Percentiles rank a stretch among this genome's conserved stretches.
Evolutionary conservation across 345 rosid genomes (phyloP).

Genomic region (Sisymbrium irio): DNA sequence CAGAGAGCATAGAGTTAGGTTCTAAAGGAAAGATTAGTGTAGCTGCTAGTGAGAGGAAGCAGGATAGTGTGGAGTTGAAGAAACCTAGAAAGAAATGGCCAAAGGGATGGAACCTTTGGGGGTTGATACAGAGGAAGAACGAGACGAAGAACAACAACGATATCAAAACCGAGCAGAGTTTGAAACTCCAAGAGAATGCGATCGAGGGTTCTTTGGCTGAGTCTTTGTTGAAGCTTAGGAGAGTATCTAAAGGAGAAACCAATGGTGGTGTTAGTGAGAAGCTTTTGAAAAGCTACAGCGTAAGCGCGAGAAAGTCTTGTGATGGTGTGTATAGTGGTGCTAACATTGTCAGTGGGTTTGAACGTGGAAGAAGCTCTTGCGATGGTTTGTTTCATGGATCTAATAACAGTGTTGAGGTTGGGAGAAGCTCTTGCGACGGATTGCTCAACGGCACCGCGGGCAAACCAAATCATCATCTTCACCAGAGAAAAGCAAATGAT

Average conservation of each 20-base stretch:
- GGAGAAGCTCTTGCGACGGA: slow-evolving; percentile 25
- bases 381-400: slow-evolving; percentile 41
- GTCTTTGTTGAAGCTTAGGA: slow-evolving; percentile 49
- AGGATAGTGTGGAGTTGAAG: slow-evolving; percentile 18
- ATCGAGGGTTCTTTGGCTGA: slow-evolving; percentile 44
- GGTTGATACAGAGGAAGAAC: slow-evolving; percentile 52
- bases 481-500: slow-evolving; percentile 8
- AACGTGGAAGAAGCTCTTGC: slow-evolving; percentile 40
- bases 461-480: slow-evolving; percentile 12
- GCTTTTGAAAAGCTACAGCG: slow-evolving; percentile 59
- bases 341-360: slow-evolving; percentile 15
- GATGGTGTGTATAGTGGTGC: slow-evolving; percentile 37
- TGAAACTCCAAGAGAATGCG: slow-evolving; percentile 38
- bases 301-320: slow-evolving; percentile 52
- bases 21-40: slow-evolving; percentile 51
- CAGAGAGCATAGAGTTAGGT: slow-evolving; percentile 37
- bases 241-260: slow-evolving; percentile 39
- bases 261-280: slow-evolving; percentile 49
- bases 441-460: slow-evolving; percentile 33
- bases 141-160: slow-evolving; percentile 34
- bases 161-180: slow-evolving; percentile 31
- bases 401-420: slow-evolving; percentile 23
- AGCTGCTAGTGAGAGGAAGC: slow-evolving; percentile 38
- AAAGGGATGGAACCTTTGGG: slow-evolving; percentile 67
- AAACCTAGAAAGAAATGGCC: slow-evolving; percentile 35